Conservation (phyloP, 1,139 yeast species). For the Scheffersomyces quercinus region DNA sequence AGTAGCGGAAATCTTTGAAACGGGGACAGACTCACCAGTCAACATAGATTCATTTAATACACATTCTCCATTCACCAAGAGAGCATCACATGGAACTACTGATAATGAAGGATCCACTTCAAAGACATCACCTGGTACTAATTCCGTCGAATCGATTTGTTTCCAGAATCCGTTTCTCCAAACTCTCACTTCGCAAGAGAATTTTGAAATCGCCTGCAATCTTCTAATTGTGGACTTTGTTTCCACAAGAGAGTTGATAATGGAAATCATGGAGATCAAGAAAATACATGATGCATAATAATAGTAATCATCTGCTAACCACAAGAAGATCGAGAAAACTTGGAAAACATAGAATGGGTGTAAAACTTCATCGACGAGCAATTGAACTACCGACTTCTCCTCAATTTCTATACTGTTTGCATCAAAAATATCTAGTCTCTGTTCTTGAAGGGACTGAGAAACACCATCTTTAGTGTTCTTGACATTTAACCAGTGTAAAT, state of each 20-base stretch:
- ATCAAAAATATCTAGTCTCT: slow-evolving; percentile 74
- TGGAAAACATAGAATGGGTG: slow-evolving; percentile 97
- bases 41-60: slow-evolving; percentile 94
- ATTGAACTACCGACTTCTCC: slow-evolving; percentile 64
- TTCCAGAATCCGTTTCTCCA: slow-evolving; percentile 95
- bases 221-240: slow-evolving; percentile 76
- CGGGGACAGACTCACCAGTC: slow-evolving; percentile 98
- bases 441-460: slow-evolving; percentile 65
- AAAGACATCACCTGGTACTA: slow-evolving; percentile 94
- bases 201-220: slow-evolving; percentile 70
- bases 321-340: slow-evolving; percentile 82
- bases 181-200: slow-evolving; percentile 80
- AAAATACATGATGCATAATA: slow-evolving; percentile 94
- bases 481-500: slow-evolving; percentile 66
- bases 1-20: slow-evolving; percentile 71
- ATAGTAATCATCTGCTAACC: slow-evolving; percentile 91
- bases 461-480: slow-evolving; percentile 68
- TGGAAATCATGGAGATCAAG: slow-evolving; percentile 77
- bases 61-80: slow-evolving; percentile 86
- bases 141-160: slow-evolving; percentile 71
- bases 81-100: slow-evolving; percentile 84
- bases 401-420: slow-evolving; percentile 71
- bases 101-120: slow-evolving; percentile 84
- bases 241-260: slow-evolving; percentile 77
- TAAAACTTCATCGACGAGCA: slow-evolving; percentile 81